Conservation (phyloP, 345 rosid genomes). For the Corchorus olitorius region DNA sequence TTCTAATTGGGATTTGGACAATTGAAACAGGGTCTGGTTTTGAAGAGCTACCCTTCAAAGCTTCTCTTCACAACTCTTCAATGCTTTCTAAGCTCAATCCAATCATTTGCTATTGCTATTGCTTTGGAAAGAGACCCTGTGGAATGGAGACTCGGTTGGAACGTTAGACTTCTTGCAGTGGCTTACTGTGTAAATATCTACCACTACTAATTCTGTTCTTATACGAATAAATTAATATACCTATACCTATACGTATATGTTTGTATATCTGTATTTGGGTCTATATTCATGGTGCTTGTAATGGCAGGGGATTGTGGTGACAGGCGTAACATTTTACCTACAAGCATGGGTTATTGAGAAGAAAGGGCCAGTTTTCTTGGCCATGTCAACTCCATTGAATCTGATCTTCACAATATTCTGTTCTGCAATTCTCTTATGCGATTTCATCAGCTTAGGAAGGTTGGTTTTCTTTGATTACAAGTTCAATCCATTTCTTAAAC, state of each 20-base stretch:
- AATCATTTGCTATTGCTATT: slow-evolving; percentile 73
- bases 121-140: slow-evolving; percentile 68
- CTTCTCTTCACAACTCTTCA: slow-evolving; percentile 80
- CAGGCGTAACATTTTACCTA: slow-evolving; percentile 77
- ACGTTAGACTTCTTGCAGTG: slow-evolving; percentile 72
- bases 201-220: background rate
- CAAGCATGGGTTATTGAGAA: slow-evolving; percentile 94
- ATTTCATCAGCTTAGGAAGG: slow-evolving; percentile 77
- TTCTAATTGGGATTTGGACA: background rate
- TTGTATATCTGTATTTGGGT: background rate
- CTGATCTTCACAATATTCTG: slow-evolving; percentile 63
- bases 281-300: background rate
- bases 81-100: slow-evolving; percentile 74
- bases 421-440: slow-evolving; percentile 67
- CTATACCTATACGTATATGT: background rate
- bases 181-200: slow-evolving; percentile 67
- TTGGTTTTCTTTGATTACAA: slow-evolving; percentile 15
- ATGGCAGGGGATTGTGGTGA: slow-evolving; percentile 82
- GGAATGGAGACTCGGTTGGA: slow-evolving; percentile 85
- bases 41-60: slow-evolving; percentile 77
- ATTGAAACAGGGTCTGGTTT: slow-evolving; percentile 50
- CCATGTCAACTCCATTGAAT: slow-evolving; percentile 83
- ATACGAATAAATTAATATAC: background rate
- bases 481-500: background rate
- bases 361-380: slow-evolving; percentile 88